A percentile compares a stretch with the other conserved stretches of the same genome.
phyloP scores from a whole-genome alignment of 73 alveolate genomes.

The Paramecium octaurelia region DNA sequence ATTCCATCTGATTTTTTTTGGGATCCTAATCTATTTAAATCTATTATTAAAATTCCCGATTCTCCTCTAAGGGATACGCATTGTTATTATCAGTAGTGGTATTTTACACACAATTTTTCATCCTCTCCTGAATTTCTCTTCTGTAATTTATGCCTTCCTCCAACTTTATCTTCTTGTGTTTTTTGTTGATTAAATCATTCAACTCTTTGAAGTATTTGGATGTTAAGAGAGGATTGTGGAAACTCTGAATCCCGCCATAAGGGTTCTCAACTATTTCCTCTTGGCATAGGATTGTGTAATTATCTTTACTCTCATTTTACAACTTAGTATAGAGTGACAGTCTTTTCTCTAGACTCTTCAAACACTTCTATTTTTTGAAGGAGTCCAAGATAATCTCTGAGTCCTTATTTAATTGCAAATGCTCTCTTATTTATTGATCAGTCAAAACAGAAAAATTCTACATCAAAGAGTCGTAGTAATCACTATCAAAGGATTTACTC shows the following conservation, averaged over 20 bases:
- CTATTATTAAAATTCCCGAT: neutral
- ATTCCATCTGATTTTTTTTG: conserved; percentile 3
- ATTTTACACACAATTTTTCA: neutral
- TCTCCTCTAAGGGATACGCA: neutral
- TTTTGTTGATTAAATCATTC: neutral
- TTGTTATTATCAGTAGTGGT: neutral
- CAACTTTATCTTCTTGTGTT: neutral
- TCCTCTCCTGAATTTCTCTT: neutral
- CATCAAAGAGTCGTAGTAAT: conserved; percentile 7
- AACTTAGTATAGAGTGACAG: neutral
- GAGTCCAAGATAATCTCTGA: conserved; percentile 11
- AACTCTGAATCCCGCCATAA: neutral
- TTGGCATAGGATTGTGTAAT: neutral
- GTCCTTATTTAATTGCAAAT: neutral
- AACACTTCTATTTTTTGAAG: neutral
- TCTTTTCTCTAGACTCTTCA: neutral
- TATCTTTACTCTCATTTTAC: neutral
- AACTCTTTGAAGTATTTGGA: neutral
- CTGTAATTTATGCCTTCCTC: neutral
- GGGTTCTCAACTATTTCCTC: conserved; percentile 2
- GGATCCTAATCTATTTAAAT: neutral
- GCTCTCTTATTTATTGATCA: neutral
- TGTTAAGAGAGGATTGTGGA: neutral
- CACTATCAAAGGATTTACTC: neutral
- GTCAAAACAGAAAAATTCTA: neutral